These are phyloP conservation scores for Mucor lusitanicus DNA, from an alignment of 371 early-diverging fungal species.

Conservation along the genomic window DNA sequence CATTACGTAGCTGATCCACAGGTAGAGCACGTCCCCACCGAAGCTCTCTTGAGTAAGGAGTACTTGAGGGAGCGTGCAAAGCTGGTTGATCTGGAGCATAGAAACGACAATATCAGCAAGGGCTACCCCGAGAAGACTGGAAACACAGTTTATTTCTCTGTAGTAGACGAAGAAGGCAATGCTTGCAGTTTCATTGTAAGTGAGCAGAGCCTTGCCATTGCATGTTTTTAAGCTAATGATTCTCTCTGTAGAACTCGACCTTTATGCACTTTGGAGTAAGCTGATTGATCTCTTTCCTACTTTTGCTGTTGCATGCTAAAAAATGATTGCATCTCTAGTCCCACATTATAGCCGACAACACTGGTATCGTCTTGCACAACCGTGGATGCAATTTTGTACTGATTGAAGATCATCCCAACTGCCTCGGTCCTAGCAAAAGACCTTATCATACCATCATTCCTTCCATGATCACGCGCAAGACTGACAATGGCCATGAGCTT, in stretches of 20 bases:
- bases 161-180: slow-evolving; percentile 80
- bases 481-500: slow-evolving; percentile 39
- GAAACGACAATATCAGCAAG: slow-evolving; percentile 47
- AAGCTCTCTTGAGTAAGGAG: slow-evolving; percentile 57
- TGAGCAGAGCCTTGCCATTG: not conserved
- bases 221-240: not conserved
- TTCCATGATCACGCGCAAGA: slow-evolving; percentile 59
- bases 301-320: too few relatives aligned
- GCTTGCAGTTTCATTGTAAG: slow-evolving; percentile 82
- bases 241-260: slow-evolving; percentile 48
- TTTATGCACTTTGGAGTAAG: slow-evolving; percentile 64
- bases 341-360: slow-evolving; percentile 57
- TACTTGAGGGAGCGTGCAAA: slow-evolving; percentile 63
- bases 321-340: slow-evolving; percentile 22
- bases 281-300: not conserved
- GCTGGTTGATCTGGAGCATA: slow-evolving; percentile 51
- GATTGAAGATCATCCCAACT: slow-evolving; percentile 66
- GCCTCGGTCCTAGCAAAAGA: slow-evolving; percentile 73
- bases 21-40: slow-evolving; percentile 46
- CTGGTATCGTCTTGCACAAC: slow-evolving; percentile 78
- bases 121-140: slow-evolving; percentile 66
- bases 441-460: slow-evolving; percentile 89
- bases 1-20: slow-evolving; percentile 73
- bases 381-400: slow-evolving; percentile 74
- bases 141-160: slow-evolving; percentile 81